A percentile compares a stretch with the other conserved stretches of the same genome.
phyloP scores from a whole-genome alignment of 2,329 filamentous ascomycete species.

The Davidsoniella neocaledoniae region DNA sequence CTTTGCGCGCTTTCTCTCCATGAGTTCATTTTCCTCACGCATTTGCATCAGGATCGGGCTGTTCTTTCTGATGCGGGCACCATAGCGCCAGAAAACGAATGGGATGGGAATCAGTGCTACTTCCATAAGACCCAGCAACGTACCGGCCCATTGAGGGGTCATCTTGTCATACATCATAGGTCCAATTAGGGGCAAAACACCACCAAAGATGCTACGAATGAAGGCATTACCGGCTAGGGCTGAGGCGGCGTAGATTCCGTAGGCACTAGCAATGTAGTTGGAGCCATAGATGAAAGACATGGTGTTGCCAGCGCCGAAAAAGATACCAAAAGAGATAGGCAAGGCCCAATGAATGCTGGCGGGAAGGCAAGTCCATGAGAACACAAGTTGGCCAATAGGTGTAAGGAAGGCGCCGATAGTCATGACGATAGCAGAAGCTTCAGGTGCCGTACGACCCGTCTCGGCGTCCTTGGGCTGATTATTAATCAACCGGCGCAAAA shows the following conservation, averaged over 20 bases:
- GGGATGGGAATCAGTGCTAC: conserved; percentile 63
- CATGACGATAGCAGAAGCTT: conserved; percentile 67
- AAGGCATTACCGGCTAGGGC: conserved; percentile 69
- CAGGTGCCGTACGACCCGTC: conserved; percentile 57
- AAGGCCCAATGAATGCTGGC: conserved; percentile 64
- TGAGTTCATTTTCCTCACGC: conserved; percentile 26
- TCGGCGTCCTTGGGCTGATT: conserved; percentile 54
- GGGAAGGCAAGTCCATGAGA: conserved; percentile 76
- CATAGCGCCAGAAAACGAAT: conserved; percentile 55
- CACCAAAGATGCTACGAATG: conserved; percentile 55
- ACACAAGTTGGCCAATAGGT: conserved; percentile 66
- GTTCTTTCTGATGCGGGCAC: conserved; percentile 33
- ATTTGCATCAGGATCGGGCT: conserved; percentile 31
- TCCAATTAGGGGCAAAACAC: conserved; percentile 59
- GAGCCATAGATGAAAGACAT: conserved; percentile 67
- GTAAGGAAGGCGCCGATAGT: conserved; percentile 60
- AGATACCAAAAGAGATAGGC: conserved; percentile 61
- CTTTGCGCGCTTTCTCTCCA: conserved; percentile 9
- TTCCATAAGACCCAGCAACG: conserved; percentile 56
- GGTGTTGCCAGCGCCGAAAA: conserved; percentile 62
- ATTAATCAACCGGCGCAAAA: conserved; percentile 65
- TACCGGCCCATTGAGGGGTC: conserved; percentile 64
- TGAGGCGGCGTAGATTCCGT: conserved; percentile 67
- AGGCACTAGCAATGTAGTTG: conserved; percentile 65
- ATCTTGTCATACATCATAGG: conserved; percentile 52